phyloP scores from a whole-genome alignment of 345 rosid species.

The Atalantia buxifolia region DNA sequence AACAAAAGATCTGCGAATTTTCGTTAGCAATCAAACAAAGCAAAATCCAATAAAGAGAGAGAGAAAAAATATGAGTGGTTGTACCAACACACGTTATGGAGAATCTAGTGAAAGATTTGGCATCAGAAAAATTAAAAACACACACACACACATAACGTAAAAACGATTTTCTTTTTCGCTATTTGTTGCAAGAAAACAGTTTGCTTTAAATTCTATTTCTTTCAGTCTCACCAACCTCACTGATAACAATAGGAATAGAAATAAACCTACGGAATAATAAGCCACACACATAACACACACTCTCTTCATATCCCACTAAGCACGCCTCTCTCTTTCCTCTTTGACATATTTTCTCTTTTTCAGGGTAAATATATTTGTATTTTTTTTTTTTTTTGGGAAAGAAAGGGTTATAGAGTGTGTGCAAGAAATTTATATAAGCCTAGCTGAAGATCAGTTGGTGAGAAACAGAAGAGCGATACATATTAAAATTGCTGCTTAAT shows the following conservation, averaged over 20 bases:
- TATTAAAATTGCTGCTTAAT: neutral
- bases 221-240: neutral
- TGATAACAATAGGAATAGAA: too few species aligned
- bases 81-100: constrained; percentile 25
- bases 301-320: neutral
- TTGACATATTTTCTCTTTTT: too few species aligned
- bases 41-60: constrained; percentile 14
- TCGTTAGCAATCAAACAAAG: constrained; percentile 43
- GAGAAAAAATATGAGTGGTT: constrained; percentile 22
- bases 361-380: neutral
- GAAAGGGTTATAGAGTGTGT: neutral
- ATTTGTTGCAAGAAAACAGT: neutral
- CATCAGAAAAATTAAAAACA: neutral
- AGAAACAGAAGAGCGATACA: neutral
- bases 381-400: neutral
- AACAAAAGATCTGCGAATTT: constrained; percentile 32
- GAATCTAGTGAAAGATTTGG: constrained; percentile 35
- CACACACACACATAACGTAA: too few species aligned
- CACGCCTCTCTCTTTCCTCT: neutral
- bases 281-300: neutral
- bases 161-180: neutral
- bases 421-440: neutral
- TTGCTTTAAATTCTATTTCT: neutral
- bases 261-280: constrained; percentile 16
- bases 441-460: neutral